Conservation (phyloP, 1,284 basidiomycete species). For the Sporisorium iseilematis-ciliati region DNA sequence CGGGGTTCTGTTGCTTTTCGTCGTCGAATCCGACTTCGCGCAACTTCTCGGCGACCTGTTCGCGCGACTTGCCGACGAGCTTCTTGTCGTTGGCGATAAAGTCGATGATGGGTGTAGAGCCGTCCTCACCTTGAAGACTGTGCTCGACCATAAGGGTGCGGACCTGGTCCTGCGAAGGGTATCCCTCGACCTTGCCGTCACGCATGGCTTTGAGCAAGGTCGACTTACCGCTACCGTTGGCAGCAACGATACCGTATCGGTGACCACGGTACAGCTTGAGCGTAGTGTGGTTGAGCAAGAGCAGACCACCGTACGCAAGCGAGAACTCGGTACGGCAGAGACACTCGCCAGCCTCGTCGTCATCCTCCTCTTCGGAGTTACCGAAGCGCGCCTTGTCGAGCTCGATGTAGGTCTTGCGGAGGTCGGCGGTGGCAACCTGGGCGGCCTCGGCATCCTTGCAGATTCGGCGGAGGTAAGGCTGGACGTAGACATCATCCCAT, state of each 20-base stretch:
- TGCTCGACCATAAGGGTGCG: slow-evolving; percentile 96
- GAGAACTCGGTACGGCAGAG: slow-evolving; percentile 94
- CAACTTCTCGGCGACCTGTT: slow-evolving; percentile 61
- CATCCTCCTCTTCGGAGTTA: slow-evolving; percentile 76
- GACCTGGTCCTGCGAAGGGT: slow-evolving; percentile 87
- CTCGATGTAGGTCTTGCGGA: slow-evolving; percentile 63
- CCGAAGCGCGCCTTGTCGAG: slow-evolving; percentile 66
- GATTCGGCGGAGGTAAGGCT: slow-evolving; percentile 70
- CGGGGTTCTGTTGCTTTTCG: slow-evolving; percentile 83
- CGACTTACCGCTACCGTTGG: slow-evolving; percentile 96
- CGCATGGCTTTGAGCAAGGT: slow-evolving; percentile 95
- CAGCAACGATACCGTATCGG: slow-evolving; percentile 92
- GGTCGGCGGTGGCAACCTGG: slow-evolving; percentile 56
- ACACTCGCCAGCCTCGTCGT: slow-evolving; percentile 75
- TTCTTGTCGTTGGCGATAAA: slow-evolving; percentile 83
- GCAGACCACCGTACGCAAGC: slow-evolving; percentile 93
- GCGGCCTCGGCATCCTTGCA: slow-evolving; percentile 57
- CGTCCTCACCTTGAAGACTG: slow-evolving; percentile 91
- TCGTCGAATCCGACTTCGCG: slow-evolving; percentile 82
- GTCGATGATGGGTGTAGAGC: slow-evolving; percentile 82
- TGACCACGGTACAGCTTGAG: slow-evolving; percentile 88
- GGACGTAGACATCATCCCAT: slow-evolving; percentile 69
- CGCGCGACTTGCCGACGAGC: slow-evolving; percentile 57
- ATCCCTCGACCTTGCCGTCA: slow-evolving; percentile 93
- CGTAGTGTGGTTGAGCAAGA: slow-evolving; percentile 94